phyloP scores from a whole-genome alignment of 108 stramenopile species.

The Schizochytrium sp. region DNA sequence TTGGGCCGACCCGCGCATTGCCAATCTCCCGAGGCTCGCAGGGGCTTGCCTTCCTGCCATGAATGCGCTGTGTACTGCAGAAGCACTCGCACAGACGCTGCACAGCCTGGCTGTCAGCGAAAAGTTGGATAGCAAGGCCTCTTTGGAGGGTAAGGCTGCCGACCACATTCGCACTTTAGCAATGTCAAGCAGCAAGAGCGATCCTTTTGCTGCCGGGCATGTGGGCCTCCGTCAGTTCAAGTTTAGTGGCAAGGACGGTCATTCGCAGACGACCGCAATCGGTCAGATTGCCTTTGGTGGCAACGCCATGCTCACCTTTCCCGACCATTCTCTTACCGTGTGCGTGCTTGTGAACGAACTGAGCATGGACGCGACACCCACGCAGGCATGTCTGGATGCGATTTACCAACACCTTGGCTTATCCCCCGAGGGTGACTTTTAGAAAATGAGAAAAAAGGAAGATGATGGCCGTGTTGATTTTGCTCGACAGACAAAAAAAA shows the following conservation, averaged over 20 bases:
- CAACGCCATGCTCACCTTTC: not conserved
- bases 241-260: not conserved
- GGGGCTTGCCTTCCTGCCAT: not conserved
- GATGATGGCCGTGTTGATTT: no score
- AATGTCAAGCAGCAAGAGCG: not conserved
- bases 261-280: not conserved
- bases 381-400: not conserved
- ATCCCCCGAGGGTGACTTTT: not conserved
- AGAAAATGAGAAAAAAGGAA: not conserved
- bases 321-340: not conserved
- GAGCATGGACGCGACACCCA: not conserved
- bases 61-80: not conserved
- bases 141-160: not conserved
- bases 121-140: not conserved
- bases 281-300: conserved; percentile 2
- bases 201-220: not conserved
- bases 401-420: not conserved
- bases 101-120: not conserved
- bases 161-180: not conserved
- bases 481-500: no score
- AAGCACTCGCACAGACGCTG: not conserved
- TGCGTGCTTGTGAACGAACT: not conserved
- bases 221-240: not conserved
- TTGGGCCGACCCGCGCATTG: not conserved
- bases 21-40: not conserved